Percentiles rank a stretch among this genome's conserved stretches.
Conservation (phyloP, 2,329 filamentous ascomycete species). For the Colletotrichum salicis region DNA sequence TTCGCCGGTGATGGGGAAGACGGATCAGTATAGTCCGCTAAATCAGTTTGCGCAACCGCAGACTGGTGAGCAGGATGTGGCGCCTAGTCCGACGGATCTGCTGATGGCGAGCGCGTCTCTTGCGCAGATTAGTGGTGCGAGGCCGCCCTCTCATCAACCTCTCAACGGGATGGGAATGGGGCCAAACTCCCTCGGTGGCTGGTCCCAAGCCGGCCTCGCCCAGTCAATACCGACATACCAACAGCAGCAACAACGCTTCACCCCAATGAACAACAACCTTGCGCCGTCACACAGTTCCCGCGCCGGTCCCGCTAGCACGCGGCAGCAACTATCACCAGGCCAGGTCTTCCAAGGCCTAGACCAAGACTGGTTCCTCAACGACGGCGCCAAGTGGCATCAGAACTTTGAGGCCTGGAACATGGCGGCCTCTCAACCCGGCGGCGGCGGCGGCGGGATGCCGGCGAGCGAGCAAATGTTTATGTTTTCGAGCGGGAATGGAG, state of each 20-base stretch:
- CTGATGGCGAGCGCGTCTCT: constrained; percentile 40
- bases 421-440: constrained; percentile 26
- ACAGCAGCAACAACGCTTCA: constrained; percentile 35
- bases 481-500: constrained; percentile 22
- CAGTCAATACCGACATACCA: constrained; percentile 44
- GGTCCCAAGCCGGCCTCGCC: constrained; percentile 40
- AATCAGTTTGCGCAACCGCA: constrained; percentile 47
- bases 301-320: constrained; percentile 27
- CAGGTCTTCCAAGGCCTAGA: constrained; percentile 55
- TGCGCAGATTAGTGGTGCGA: constrained; percentile 37
- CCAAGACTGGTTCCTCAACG: constrained; percentile 68
- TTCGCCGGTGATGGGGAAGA: constrained; percentile 37
- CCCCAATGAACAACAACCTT: constrained; percentile 3
- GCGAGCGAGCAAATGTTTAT: constrained; percentile 34
- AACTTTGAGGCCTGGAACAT: constrained; percentile 66
- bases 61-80: constrained; percentile 38
- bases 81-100: constrained; percentile 42
- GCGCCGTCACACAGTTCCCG: not conserved
- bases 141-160: constrained; percentile 26
- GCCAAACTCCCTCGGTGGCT: constrained; percentile 33
- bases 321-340: constrained; percentile 42
- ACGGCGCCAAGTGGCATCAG: constrained; percentile 68
- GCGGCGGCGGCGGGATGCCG: constrained; percentile 11
- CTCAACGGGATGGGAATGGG: not conserved
- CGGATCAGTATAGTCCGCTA: constrained; percentile 49